Percentiles rank a stretch among this genome's conserved stretches.
These are phyloP conservation scores for Vachellia collinsii DNA, from an alignment of 306 rosid genomes.

Conservation along the genomic window DNA sequence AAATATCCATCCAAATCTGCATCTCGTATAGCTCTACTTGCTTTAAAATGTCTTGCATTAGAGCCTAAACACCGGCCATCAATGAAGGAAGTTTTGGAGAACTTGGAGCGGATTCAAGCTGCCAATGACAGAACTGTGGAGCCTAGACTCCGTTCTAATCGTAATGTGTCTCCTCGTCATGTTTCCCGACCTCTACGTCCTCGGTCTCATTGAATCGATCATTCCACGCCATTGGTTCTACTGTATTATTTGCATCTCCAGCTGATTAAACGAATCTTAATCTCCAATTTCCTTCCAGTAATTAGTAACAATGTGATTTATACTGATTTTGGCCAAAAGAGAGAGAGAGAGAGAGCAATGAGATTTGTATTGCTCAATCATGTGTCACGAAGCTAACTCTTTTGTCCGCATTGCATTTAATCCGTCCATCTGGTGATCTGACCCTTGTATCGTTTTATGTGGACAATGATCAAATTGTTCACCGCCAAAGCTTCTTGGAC, in stretches of 20 bases:
- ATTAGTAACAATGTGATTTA: not conserved
- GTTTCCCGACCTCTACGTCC: not conserved
- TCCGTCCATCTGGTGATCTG: too few relatives aligned
- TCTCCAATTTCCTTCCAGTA: not conserved
- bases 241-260: not conserved
- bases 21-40: constrained; percentile 67
- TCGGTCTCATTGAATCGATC: not conserved
- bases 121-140: constrained; percentile 44
- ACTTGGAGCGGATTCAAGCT: constrained; percentile 63
- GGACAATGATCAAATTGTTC: too few relatives aligned
- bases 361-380: not conserved
- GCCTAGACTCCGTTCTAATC: not conserved
- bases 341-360: too few relatives aligned
- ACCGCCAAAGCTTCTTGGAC: too few relatives aligned
- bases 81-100: constrained; percentile 81
- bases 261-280: not conserved
- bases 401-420: too few relatives aligned
- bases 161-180: not conserved
- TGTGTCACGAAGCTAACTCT: not conserved
- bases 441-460: too few relatives aligned
- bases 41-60: constrained; percentile 71
- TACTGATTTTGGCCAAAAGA: not conserved
- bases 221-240: not conserved
- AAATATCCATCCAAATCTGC: constrained; percentile 87
- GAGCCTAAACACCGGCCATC: constrained; percentile 87